These are phyloP conservation scores for Populus trichocarpa DNA, from an alignment of 441 rosid species.

Conservation along the genomic window DNA sequence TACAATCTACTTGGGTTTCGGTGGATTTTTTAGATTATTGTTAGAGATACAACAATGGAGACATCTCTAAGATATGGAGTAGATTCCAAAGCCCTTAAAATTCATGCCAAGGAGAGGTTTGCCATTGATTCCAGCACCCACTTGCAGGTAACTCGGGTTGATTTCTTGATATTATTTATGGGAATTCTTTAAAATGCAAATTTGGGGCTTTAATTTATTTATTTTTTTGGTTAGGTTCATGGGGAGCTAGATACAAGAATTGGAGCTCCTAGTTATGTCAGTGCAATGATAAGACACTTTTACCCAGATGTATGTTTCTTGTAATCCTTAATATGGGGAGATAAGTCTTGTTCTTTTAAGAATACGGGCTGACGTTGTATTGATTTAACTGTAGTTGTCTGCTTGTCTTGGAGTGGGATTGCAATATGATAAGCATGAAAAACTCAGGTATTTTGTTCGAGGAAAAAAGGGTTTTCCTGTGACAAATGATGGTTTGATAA, in stretches of 20 bases:
- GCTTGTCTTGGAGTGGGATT: conserved; percentile 70
- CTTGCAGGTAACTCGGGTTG: conserved; percentile 49
- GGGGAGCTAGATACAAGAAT: conserved; percentile 83
- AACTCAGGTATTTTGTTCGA: conserved; percentile 53
- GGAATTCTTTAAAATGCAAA: not conserved
- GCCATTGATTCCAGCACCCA: conserved; percentile 56
- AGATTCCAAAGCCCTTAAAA: conserved; percentile 61
- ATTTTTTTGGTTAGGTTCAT: conserved; percentile 53
- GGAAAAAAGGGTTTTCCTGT: conserved; percentile 73
- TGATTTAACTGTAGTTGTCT: conserved; percentile 34
- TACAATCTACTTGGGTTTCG: not conserved
- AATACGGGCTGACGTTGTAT: not conserved
- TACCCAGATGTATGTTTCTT: conserved; percentile 52
- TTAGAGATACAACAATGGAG: conserved; percentile 45
- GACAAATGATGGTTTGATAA: conserved; percentile 41
- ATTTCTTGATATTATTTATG: not conserved
- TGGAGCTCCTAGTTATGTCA: conserved; percentile 54
- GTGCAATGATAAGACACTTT: conserved; percentile 64
- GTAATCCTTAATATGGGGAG: not conserved
- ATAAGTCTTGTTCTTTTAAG: not conserved
- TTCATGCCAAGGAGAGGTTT: conserved; percentile 89
- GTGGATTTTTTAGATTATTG: not conserved
- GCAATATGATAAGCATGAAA: conserved; percentile 62
- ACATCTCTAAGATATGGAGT: conserved; percentile 71
- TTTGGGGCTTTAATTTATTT: not conserved